Base-by-base conservation (phyloP, 305 asterid genomes). In the Rubia tinctorum region DNA sequence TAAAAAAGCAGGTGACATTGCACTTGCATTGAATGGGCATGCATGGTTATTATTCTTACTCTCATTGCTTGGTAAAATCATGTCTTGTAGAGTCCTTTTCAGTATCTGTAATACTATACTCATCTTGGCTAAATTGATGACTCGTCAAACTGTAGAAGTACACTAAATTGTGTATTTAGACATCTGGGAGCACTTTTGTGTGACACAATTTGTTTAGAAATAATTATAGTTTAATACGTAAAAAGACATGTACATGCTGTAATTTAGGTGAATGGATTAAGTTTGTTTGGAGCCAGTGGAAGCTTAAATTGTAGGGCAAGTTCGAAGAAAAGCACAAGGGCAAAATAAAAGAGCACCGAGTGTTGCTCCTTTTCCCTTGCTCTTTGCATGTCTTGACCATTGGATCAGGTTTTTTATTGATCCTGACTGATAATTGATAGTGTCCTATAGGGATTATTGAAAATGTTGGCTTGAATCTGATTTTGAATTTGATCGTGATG, bases 1-100 rank as follows among this genome's bases (percentile, higher is more conserved):
- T 73, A 25, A 92, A 87, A 72, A 85, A 80, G 56, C 86, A 74
- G 83, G 89, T 85, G 80, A 83, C 81, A 68, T 65, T 68, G 12
- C 20, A 62, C 43, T 63, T 64, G 14, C 44, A 9, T 68, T 68
- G n/a, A 25, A 62, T 61, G 59, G 23, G n/a, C 9, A 10, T 8
- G 15, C 20, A n/a, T 39, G 55, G 55, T 40, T 66, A 27, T 5
- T 66, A 42, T 14, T 23, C 2, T 22, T 2, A 27, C 42, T 3
- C 11, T 1, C 43, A 47, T 30, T n/a, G 51, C 11, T 44, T 59
- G 22, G 30, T 43, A n/a, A 9, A 59, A 45, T 56, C 7, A 43
- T 20, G 13, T 56, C 3, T 56, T 42, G 55, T 43, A 59, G 45
- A 12, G 2, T 25, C 8, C 25, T 7, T 45, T 34, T 18, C 6